These are phyloP conservation scores for Pelagomonas calceolata DNA, from an alignment of 108 stramenopile species.

Conservation along the genomic window DNA sequence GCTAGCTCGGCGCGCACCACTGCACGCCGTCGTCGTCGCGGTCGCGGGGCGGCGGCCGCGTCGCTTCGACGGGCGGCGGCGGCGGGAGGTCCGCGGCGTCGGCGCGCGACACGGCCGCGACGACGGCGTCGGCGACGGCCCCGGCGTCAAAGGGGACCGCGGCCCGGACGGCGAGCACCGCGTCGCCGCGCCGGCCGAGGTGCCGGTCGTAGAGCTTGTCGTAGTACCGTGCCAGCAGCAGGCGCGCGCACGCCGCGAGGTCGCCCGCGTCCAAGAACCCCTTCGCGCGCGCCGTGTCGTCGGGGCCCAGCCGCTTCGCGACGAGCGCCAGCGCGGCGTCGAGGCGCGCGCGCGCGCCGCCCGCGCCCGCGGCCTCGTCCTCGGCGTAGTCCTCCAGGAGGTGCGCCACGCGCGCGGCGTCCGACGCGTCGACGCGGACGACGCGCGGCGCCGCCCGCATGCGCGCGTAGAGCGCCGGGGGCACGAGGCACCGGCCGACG, in stretches of 20 bases:
- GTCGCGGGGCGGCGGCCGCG: too few species aligned
- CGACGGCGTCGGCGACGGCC: not conserved
- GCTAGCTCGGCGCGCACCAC: too few species aligned
- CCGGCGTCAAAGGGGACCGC: not conserved
- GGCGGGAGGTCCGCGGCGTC: not conserved
- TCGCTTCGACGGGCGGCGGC: not conserved
- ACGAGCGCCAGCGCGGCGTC: not conserved
- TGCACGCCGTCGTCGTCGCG: too few species aligned
- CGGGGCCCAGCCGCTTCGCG: not conserved
- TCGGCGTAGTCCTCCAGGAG: constrained; percentile 6
- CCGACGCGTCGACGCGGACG: not conserved
- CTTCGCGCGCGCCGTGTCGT: not conserved
- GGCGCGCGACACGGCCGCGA: not conserved
- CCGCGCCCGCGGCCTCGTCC: not conserved
- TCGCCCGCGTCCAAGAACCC: not conserved
- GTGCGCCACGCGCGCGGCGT: not conserved
- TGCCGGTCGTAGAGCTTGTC: constrained; percentile 3
- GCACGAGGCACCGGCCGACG: constrained; percentile 1
- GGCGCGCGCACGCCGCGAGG: not conserved
- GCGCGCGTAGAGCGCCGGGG: constrained; percentile 3
- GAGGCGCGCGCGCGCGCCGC: not conserved
- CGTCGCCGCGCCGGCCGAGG: not conserved
- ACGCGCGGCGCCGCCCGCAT: constrained; percentile 5
- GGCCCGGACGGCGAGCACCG: not conserved
- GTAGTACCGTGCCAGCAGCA: constrained; percentile 3